Conservation (phyloP, 805 yeast genomes). For the Cyberlindnera veronae region DNA sequence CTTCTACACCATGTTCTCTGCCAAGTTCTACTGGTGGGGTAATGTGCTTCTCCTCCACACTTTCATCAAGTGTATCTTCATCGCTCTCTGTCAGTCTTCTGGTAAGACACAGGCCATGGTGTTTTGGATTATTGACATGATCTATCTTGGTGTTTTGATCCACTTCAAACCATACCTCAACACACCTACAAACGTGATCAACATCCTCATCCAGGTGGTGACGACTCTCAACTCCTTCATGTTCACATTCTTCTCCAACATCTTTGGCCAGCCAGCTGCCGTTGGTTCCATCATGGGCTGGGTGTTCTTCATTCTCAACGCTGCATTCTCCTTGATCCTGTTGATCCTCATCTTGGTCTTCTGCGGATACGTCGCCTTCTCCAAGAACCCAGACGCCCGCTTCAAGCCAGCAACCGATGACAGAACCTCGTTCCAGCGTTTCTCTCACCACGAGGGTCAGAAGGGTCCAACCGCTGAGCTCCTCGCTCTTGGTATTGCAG, state of each 20-base stretch:
- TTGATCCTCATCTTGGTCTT: conserved; percentile 68
- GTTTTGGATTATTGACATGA: conserved; percentile 71
- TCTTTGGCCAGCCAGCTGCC: conserved; percentile 75
- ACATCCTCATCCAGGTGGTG: conserved; percentile 69
- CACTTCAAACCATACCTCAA: conserved; percentile 74
- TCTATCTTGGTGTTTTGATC: conserved; percentile 61
- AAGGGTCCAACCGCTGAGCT: conserved; percentile 46
- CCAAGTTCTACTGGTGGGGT: conserved; percentile 82
- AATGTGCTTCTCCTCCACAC: conserved; percentile 56
- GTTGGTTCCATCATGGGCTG: conserved; percentile 90
- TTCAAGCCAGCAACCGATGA: conserved; percentile 89
- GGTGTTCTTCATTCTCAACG: conserved; percentile 83
- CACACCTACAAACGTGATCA: conserved; percentile 74
- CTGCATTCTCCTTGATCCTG: conserved; percentile 77
- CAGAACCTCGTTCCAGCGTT: conserved; percentile 80
- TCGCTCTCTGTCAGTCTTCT: conserved; percentile 73
- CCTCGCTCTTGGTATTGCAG: conserved; percentile 75
- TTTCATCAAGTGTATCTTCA: conserved; percentile 65
- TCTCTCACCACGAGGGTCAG: conserved; percentile 29
- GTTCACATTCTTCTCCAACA: conserved; percentile 79
- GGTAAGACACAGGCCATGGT: conserved; percentile 82
- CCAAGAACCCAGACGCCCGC: conserved; percentile 86
- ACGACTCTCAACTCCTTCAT: conserved; percentile 76
- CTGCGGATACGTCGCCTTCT: conserved; percentile 55
- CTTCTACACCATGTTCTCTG: conserved; percentile 85